Evolutionary conservation across 768 basidiomycete species (phyloP), one percentile per base, ranked within the genome.

Genomic region (Dentipellis sp.): DNA sequence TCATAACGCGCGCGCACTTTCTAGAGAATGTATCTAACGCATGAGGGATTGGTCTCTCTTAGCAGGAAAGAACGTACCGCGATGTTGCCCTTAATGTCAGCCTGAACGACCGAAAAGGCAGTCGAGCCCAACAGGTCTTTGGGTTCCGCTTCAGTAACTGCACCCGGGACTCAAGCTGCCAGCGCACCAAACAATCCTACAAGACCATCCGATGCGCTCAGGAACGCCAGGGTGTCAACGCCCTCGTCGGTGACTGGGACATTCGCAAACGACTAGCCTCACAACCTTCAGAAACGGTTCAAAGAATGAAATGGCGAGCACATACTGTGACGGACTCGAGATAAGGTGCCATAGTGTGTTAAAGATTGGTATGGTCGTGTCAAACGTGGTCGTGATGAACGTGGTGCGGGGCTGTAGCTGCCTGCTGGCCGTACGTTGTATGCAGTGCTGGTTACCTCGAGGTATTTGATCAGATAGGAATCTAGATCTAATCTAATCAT

Each of bases 71-170:
- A 59, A 68, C 81, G 64, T 65, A 97, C 95, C 51, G 75, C 72
- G 71, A 98, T 97, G 74, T 99, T 99, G 34, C 93, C 91, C 55
- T 79, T 88, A 64, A 99, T 64, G 72, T 99, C 97, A 63, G 67
- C 78, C 71, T 92, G 85, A 16, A 99, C 97, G 38, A 86, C 75
- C 1, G 72, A 63, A 69, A 99, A 97, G 2, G 94, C 90, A 10
- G 85, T 70, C 52, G 86, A 89, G 62, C 90, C 92, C 53, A 97
- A 82, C 23, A 94, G 74, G 76, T 92, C 93, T 95, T 49, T 14
- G 36, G 35, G 29, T 29, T 29, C 29, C 53, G 37, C 39, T 42
- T 23, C 21, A 49, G 49, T 12, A 54, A 39, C n/a, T 38, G 22
- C 19, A 39, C 50, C 36, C 8, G 38, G 48, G 19, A 46, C 36